Evolutionary conservation across 2,329 filamentous ascomycete species (phyloP), one percentile per base, ranked within the genome.

Genomic region (Penicillium sp.): DNA sequence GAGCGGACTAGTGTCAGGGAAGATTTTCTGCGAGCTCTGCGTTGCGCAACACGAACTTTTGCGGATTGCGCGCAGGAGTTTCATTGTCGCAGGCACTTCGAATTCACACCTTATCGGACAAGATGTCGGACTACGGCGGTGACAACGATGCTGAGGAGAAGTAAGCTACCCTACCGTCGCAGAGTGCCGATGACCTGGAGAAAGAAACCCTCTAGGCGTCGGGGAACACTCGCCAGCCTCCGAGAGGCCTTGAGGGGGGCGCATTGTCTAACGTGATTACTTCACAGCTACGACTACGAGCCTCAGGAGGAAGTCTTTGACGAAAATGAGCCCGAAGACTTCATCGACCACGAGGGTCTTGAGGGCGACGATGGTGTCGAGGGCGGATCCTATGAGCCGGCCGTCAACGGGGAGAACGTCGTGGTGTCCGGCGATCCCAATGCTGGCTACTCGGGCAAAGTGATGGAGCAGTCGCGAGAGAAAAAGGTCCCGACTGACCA

Each of bases 401-500:
- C 58, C 13, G 63, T 66, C 40, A 70, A 69, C 43, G 71, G 69
- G n/a, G 67, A 71, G 12, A 65, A 65, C 33, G 61, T 69, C 9
- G 64, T 73, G 27, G 68, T 70, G 41, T 70, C 70, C 3, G 79
- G 78, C 28, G 81, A 81, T 54, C 74, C 74, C 47, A 77, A 72
- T 57, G 75, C 75, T 36, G 65, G 66, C 43, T 65, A 66, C 44
- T 59, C 60, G 18, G 73, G 75, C 53, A 82, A 82, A 54, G 77
- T 77, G 29, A 76, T 83, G 65, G 72, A 78, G 56, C 75, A 76
- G 57, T 64, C 79, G 52, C 77, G 79, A 65, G 76, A 90, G 73
- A 96, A 94, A 80, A 94, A 89, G 74, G 91, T 98, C 43, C 81
- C 90, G 48, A 87, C 88, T 58, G 87, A 90, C 57, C 82, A 95